Evolutionary conservation across 768 basidiomycete genomes (phyloP), one percentile per base, ranked within the genome.

Genomic region (Pholiota microspora): DNA sequence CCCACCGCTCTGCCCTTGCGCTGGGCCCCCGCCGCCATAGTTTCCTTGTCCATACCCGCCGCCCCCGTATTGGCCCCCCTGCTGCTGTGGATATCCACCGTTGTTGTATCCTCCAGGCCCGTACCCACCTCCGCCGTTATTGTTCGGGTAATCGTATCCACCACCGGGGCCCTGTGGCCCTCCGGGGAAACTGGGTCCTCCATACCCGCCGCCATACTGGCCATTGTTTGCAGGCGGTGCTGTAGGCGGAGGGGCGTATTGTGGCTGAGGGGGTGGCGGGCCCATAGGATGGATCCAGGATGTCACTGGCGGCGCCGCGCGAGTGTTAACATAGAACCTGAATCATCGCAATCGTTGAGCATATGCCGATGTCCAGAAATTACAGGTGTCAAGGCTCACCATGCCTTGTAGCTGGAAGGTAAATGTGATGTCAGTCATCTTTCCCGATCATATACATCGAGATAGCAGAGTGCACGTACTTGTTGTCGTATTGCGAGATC

Each of bases 321-420:
- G 67, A 0, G 86, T 88, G 61, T 91, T 83, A 42, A 92, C 86
- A 59, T 92, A 92, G 74, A 82, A 92, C 89, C 89, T 91, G 57
- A 27, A 16, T 29, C 34, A 10, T 29, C n/a, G 12, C 21, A 55
- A 12, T 45, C 49, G 35, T 25, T 38, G 24, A n/a, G 7, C 8
- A 23, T n/a, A 24, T 12, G 8, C 28, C 13, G 25, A 31, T 47
- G 8, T 15, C 25, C 25, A 36, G 21, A 38, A n/a, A 23, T 32
- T 42, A 32, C 9, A 18, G 23, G 27, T 47, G 21, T 31, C 27
- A 52, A 52, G 46, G 66, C 77, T 46, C 57, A 89, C 88, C 88
- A 91, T 57, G 83, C 68, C 58, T 76, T 79, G 64, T 89, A 89
- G 51, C 67, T 64, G 50, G 48, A 25, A 2, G 16, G 42, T 36